Evolutionary conservation across 257 asterid species (phyloP), one percentile per base, ranked within the genome.

Genomic region (Misopates orontium): DNA sequence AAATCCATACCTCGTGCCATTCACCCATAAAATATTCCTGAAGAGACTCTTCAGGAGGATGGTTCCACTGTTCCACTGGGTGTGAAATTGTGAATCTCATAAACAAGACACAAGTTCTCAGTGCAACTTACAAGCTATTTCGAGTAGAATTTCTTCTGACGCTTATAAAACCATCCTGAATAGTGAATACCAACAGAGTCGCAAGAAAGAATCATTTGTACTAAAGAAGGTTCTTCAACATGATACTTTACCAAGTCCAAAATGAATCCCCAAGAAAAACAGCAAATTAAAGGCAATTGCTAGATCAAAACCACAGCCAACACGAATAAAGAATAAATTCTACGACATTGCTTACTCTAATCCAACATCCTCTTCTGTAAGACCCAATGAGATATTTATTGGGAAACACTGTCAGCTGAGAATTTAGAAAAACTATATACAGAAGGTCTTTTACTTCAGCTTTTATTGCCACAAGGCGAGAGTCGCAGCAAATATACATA

Each of bases 401-500:
- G 21, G 16, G 1, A 66, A 66, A 11, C n/a, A 28, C 36, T 28
- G 44, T 51, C 49, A 36, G 47, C 18, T 2, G 28, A 15, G 24
- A 25, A 24, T 12, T 55, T 17, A 4, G 60, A 61, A 15, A 12
- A 32, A 32, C 12, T 48, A 66, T 51, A 25, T 18, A 60, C 45
- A 45, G 2, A 49, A 5, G 22, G 14, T 25, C 10, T 17, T 10
- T 51, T 31, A 11, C 32, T 55, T 17, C 14, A 56, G 32, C 73
- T 45, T 52, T 55, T 48, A 48, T 11, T 42, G 5, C 8, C 11
- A 71, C 44, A 60, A 9, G 68, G 39, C 20, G n/a, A 32, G 14
- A 54, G 13, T 18, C 1, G 17, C 67, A 56, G 64, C 60, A 23
- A 67, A 28, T 61, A 69, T 70, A 41, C 21, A 64, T 67, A 77